Evolutionary conservation across 345 rosid species (phyloP).

Genomic region (Fremontodendron californicum): DNA sequence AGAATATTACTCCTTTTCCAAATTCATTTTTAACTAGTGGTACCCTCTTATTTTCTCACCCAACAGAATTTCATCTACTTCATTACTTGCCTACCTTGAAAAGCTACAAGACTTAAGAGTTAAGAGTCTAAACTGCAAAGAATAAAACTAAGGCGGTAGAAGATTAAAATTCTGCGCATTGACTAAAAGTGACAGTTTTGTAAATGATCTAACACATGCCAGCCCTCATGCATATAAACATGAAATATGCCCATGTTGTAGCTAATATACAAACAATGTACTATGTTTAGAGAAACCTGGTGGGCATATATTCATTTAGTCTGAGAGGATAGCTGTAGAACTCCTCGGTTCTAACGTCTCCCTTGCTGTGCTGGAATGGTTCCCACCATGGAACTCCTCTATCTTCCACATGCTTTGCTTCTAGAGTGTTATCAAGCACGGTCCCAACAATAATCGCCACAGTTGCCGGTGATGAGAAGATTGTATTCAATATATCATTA

Average conservation of each 20-base stretch:
- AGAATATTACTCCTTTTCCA: too few species aligned
- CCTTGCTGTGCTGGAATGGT: constrained; percentile 72
- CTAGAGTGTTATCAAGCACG: constrained; percentile 73
- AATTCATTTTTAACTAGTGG: too few species aligned
- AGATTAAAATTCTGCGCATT: not conserved
- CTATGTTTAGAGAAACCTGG: constrained; percentile 49
- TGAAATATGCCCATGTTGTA: not conserved
- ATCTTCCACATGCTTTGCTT: constrained; percentile 37
- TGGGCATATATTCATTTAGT: constrained; percentile 46
- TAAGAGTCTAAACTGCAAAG: not conserved
- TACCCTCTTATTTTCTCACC: too few species aligned
- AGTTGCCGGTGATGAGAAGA: constrained; percentile 82
- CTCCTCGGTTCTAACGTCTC: constrained; percentile 70
- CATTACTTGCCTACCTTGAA: not conserved
- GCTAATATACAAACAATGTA: constrained; percentile 11
- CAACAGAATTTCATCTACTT: not conserved
- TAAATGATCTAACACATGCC: not conserved
- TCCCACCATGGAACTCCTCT: constrained; percentile 91
- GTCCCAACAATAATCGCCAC: constrained; percentile 70
- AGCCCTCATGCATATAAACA: constrained; percentile 16
- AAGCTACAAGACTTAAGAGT: too few species aligned
- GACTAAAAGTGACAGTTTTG: not conserved
- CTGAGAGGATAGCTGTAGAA: constrained; percentile 72
- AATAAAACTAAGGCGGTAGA: not conserved
- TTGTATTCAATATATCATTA: constrained; percentile 75